phyloP scores from a whole-genome alignment of 139 green algal species.

The Chlamydomonas applanata region DNA sequence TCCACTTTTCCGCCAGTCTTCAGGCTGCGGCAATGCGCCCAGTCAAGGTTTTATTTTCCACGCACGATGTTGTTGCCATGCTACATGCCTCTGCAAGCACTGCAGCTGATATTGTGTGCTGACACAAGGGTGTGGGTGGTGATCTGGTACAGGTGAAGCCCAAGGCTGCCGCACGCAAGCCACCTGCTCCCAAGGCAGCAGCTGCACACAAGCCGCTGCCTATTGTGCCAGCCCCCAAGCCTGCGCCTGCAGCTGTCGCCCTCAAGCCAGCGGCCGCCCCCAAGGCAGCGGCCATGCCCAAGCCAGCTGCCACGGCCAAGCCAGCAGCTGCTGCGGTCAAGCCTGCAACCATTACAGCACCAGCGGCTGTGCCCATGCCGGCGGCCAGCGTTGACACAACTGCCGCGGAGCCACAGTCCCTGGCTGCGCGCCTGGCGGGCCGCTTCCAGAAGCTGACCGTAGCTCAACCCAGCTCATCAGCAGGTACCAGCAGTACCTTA shows the following conservation, averaged over 20 bases:
- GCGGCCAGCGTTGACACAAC: constrained; percentile 1
- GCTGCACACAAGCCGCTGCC: constrained; percentile 27
- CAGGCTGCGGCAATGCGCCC: too few relatives aligned
- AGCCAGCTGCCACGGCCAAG: not conserved
- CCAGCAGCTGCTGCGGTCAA: too few relatives aligned
- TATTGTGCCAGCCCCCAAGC: constrained; percentile 18
- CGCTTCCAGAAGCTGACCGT: constrained; percentile 24
- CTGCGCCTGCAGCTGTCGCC: constrained; percentile 1
- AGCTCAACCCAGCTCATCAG: not conserved
- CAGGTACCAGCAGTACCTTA: not conserved
- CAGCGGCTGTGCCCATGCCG: constrained; percentile 4
- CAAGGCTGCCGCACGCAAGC: constrained; percentile 29
- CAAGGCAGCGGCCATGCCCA: constrained; percentile 10
- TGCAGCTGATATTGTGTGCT: too few relatives aligned
- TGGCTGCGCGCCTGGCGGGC: constrained; percentile 32
- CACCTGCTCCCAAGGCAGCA: constrained; percentile 29
- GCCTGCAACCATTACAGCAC: not conserved
- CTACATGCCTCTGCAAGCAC: too few relatives aligned
- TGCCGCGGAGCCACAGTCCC: not conserved
- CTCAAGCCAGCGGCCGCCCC: not conserved
- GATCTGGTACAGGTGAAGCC: not conserved
- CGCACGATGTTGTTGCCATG: too few relatives aligned
- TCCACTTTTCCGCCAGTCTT: too few relatives aligned
- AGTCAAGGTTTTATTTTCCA: too few relatives aligned
- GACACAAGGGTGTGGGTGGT: not conserved